Evolutionary conservation across 164 flowering plant genomes (phyloP).

Genomic region (Piper betle): DNA sequence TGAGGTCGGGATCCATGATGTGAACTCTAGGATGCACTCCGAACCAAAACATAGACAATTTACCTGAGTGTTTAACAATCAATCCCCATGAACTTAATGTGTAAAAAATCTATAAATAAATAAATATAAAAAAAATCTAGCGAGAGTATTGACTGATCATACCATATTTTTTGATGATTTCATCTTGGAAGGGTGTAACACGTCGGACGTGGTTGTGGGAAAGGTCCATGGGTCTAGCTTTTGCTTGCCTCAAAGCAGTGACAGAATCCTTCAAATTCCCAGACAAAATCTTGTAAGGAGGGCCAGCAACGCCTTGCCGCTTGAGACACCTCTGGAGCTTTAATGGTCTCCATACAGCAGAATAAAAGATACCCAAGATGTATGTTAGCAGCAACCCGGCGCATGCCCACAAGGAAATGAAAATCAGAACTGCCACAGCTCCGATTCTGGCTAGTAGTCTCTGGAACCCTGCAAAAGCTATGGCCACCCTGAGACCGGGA

Average conservation of each 20-base stretch:
- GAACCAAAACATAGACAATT: conserved; percentile 3
- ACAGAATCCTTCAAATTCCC: not conserved
- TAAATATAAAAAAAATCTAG: too few species aligned
- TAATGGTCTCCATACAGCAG: conserved; percentile 7
- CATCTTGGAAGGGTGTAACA: conserved; percentile 6
- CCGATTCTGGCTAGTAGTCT: not conserved
- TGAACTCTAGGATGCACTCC: not conserved
- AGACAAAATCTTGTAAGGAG: conserved; percentile 1
- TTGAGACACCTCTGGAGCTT: conserved; percentile 5
- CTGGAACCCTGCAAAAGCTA: not conserved
- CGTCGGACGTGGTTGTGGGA: conserved; percentile 12
- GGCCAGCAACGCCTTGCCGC: conserved; percentile 10
- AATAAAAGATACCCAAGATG: not conserved
- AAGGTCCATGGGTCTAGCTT: conserved; percentile 6
- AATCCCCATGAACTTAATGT: too few species aligned
- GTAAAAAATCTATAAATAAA: too few species aligned
- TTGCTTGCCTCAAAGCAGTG: conserved; percentile 1
- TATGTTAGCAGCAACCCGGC: not conserved
- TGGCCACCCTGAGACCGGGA: too few species aligned
- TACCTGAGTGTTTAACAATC: conserved; percentile 3
- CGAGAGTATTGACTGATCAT: conserved; percentile 1
- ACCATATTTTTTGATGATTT: conserved; percentile 1
- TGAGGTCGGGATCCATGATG: too few species aligned
- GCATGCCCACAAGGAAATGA: not conserved
- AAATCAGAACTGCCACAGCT: not conserved